Conservation (phyloP, 2,329 filamentous ascomycete species). For the Thermochaetoides dissita region DNA sequence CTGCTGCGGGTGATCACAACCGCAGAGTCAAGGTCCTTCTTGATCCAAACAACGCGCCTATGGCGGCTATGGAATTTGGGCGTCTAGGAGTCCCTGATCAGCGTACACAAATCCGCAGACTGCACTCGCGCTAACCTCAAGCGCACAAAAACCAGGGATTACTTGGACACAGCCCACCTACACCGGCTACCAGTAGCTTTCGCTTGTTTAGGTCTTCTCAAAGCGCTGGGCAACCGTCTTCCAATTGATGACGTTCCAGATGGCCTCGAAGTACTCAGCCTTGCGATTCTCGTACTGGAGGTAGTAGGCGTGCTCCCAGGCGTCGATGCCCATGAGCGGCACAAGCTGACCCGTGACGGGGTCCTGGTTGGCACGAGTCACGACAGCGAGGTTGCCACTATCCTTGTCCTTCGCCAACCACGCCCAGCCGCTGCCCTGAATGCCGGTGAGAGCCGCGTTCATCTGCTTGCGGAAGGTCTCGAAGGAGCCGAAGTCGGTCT, state of each 20-base stretch:
- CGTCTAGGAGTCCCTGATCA: too few species aligned
- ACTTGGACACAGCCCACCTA: too few species aligned
- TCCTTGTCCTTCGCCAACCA: conserved; percentile 67
- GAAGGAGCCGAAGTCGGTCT: conserved; percentile 53
- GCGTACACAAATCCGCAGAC: too few species aligned
- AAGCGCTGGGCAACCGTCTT: conserved; percentile 73
- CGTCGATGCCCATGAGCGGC: conserved; percentile 79
- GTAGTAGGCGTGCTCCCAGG: conserved; percentile 95
- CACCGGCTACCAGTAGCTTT: too few species aligned
- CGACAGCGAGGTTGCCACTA: conserved; percentile 47
- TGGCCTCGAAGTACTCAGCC: conserved; percentile 84
- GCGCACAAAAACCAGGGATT: too few species aligned
- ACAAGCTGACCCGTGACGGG: conserved; percentile 71
- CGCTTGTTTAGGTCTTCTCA: conserved; percentile 16
- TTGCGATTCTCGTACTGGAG: conserved; percentile 95
- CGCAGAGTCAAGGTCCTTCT: too few species aligned
- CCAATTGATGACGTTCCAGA: conserved; percentile 97
- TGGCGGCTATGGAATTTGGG: too few species aligned
- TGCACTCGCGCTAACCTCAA: too few species aligned
- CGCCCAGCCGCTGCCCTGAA: conserved; percentile 82
- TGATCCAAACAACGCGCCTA: too few species aligned
- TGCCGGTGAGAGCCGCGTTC: conserved; percentile 52
- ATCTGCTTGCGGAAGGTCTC: conserved; percentile 52
- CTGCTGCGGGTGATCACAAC: too few species aligned
- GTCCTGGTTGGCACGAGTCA: conserved; percentile 75